Evolutionary conservation across 2,329 filamentous ascomycete species (phyloP).

Genomic region (Trichoderma endophyticum): DNA sequence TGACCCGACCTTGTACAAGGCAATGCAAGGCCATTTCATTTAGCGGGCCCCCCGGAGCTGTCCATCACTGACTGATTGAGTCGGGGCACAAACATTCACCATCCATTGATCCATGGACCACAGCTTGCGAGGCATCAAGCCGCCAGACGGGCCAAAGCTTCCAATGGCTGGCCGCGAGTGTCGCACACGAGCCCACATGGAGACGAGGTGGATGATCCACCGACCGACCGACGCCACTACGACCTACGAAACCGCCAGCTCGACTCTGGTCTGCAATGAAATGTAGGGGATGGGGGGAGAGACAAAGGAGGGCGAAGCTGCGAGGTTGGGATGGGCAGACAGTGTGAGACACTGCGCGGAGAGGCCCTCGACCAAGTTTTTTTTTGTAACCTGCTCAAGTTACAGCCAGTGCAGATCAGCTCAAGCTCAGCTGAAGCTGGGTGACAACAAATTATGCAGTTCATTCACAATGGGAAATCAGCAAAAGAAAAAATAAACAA

Average conservation of each 20-base stretch:
- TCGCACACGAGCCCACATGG: conserved; percentile 12
- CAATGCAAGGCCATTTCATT: not conserved
- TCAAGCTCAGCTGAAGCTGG: not conserved
- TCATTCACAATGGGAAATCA: not conserved
- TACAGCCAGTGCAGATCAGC: not conserved
- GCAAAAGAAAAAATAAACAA: no score
- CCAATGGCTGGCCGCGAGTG: conserved; percentile 9
- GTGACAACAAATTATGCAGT: not conserved
- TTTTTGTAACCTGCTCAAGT: not conserved
- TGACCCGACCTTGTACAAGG: not conserved
- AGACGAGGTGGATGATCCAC: conserved; percentile 2
- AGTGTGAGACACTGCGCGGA: conserved; percentile 13
- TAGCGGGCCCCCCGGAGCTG: not conserved
- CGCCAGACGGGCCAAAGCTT: not conserved
- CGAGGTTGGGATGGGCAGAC: conserved; percentile 16
- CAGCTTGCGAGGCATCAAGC: not conserved
- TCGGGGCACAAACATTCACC: not conserved
- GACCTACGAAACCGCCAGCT: not conserved
- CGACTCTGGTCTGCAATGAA: no score
- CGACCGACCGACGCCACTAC: not conserved
- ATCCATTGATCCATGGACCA: not conserved
- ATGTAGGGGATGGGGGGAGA: conserved; percentile 1
- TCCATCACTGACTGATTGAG: not conserved
- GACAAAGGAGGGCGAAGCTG: not conserved
- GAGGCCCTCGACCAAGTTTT: not conserved